These are phyloP conservation scores for Cryptomeria japonica DNA, from an alignment of 75 land plant genomes.

Conservation along the genomic window DNA sequence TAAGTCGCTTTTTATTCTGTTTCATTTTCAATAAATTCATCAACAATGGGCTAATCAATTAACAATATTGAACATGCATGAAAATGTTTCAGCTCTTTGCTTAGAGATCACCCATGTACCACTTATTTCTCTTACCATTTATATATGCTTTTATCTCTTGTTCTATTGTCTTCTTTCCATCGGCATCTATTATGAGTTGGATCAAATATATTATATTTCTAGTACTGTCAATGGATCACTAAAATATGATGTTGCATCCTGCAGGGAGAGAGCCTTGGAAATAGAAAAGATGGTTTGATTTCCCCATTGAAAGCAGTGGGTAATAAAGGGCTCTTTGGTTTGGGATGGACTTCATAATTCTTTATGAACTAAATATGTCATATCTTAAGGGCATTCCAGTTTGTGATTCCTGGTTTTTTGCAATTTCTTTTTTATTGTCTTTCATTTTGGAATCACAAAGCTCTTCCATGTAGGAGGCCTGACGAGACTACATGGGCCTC, in stretches of 20 bases:
- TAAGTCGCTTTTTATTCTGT: not conserved
- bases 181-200: not conserved
- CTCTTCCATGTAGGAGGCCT: not conserved
- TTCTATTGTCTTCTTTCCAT: not conserved
- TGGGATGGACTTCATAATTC: not conserved
- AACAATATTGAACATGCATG: not conserved
- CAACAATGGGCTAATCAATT: not conserved
- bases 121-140: not conserved
- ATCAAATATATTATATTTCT: too few relatives aligned
- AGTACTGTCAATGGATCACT: not conserved
- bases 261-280: conserved; percentile 2
- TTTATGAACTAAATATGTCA: not conserved
- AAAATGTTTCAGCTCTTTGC: not conserved
- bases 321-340: not conserved
- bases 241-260: not conserved
- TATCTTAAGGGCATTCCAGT: not conserved
- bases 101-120: not conserved
- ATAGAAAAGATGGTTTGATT: not conserved
- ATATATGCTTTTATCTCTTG: not conserved
- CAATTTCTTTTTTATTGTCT: not conserved
- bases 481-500: not conserved
- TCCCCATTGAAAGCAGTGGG: conserved; percentile 1
- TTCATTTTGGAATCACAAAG: not conserved
- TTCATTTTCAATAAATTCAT: not conserved
- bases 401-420: not conserved